Base-by-base conservation (phyloP, 495 filamentous ascomycete species). In the Zalerion maritima region DNA sequence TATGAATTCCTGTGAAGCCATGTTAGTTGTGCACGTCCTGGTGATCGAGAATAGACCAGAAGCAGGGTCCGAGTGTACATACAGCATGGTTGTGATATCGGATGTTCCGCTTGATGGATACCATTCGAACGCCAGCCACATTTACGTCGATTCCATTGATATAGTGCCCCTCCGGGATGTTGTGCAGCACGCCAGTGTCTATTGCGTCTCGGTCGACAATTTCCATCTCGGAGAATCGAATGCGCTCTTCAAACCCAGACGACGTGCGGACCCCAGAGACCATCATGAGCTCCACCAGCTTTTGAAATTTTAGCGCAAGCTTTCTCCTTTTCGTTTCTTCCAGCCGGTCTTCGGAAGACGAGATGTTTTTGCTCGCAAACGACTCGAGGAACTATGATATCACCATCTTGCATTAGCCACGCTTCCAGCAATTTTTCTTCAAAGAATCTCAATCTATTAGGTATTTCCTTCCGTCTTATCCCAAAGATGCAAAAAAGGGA, bases 261-360 rank as follows among this genome's bases (percentile, higher is more conserved):
- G 89, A 84, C 2, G 89, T 97, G 13, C 80, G 85, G 26, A 97
- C 76, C 3, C 91, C 89, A 3, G 84, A 94, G 11, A 96, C 91
- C 85, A 97, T 94, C 89, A 97, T 96, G 34, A 97, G 60, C 57
- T 96, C 89, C 17, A 97, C 78, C 29, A 97, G 56, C 62, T 97
- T 97, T 48, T 84, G 75, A 17, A 81, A 81, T 66, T 97, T 97
- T 31, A 77, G 57, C 0, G 91, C 86, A 30, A 97, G 56, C 56
- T 96, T 96, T 46, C 74, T 66, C 24, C 89, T 67, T 66, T 97
- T 97, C 2, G 91, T 96, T 51, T 94, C 83, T 50, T 97, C 89
- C 26, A 94, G 55, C 6, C 89, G 70, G 45, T 97, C 89, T 49
- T 97, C 89, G 12, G 87, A 94, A 7, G 85, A 92, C 1, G 87